These are phyloP conservation scores for Xanthoconium purpureum DNA, from an alignment of 768 basidiomycete genomes.

Conservation along the genomic window DNA sequence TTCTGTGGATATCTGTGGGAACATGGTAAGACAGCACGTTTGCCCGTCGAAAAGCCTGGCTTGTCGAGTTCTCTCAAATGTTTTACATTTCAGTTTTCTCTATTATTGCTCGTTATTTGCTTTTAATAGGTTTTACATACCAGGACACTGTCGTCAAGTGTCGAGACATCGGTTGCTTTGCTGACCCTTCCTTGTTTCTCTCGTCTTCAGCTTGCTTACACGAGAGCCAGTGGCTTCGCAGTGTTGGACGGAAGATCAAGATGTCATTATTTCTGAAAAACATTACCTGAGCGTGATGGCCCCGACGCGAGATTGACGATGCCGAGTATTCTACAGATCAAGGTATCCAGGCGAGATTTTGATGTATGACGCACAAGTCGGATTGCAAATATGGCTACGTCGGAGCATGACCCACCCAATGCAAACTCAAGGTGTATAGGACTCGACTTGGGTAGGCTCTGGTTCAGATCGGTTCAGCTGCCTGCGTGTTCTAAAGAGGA, in stretches of 20 bases:
- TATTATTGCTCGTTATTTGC: too few species aligned
- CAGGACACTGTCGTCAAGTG: conserved; percentile 37
- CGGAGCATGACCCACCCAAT: too few species aligned
- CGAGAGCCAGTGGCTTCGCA: conserved; percentile 22
- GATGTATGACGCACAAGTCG: too few species aligned
- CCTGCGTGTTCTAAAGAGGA: too few species aligned
- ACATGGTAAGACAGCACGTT: conserved; percentile 5
- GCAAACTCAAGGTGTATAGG: too few species aligned
- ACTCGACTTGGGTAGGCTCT: too few species aligned
- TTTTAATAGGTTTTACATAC: conserved; percentile 31
- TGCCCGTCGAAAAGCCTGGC: neutral
- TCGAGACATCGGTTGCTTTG: conserved; percentile 50
- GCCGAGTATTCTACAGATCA: conserved; percentile 16
- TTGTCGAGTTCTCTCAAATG: neutral
- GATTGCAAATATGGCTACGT: too few species aligned
- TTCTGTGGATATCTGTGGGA: too few species aligned
- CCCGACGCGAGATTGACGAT: conserved; percentile 63
- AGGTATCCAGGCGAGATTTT: too few species aligned
- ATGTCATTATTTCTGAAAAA: conserved; percentile 49
- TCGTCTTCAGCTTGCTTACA: conserved; percentile 17
- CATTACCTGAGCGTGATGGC: conserved; percentile 42
- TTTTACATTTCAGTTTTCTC: too few species aligned
- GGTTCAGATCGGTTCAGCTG: too few species aligned
- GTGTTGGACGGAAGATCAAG: conserved; percentile 29
- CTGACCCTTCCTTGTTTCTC: too few species aligned